phyloP scores from a whole-genome alignment of 1,284 basidiomycete genomes.

The Boletus calvinii region DNA sequence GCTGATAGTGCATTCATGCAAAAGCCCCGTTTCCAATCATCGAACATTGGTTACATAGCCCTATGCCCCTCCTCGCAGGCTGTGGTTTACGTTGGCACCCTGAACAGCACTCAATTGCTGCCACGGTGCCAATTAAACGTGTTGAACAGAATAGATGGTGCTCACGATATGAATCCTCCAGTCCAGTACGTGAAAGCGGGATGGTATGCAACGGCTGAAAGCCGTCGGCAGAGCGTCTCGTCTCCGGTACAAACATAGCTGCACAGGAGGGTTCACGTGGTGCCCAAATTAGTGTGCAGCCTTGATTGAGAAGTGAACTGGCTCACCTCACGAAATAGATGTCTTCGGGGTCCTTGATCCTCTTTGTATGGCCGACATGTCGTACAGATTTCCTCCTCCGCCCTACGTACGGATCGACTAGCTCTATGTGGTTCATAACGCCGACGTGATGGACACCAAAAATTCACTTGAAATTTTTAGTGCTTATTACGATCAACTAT shows the following conservation, averaged over 20 bases:
- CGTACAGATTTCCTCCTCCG: constrained; percentile 1
- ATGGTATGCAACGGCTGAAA: constrained; percentile 19
- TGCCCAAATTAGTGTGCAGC: constrained; percentile 9
- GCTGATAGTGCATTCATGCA: constrained; percentile 17
- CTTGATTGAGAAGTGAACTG: constrained; percentile 16
- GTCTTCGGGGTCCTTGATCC: constrained; percentile 27
- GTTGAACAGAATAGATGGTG: constrained; percentile 18
- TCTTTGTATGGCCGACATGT: neutral
- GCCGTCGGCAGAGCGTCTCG: constrained; percentile 27
- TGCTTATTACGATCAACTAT: constrained; percentile 5
- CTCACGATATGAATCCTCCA: constrained; percentile 26
- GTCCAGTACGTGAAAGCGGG: constrained; percentile 28
- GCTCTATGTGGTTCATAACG: constrained; percentile 12
- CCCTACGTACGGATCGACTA: constrained; percentile 21
- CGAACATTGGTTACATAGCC: constrained; percentile 19
- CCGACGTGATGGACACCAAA: constrained; percentile 24
- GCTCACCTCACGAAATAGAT: constrained; percentile 18
- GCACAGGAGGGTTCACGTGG: constrained; percentile 22
- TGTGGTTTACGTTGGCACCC: constrained; percentile 33
- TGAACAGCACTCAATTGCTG: constrained; percentile 23
- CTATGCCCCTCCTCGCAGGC: constrained; percentile 21
- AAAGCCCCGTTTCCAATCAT: constrained; percentile 20
- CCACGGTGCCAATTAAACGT: constrained; percentile 28
- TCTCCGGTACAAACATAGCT: constrained; percentile 23
- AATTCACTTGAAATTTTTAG: constrained; percentile 15